Percentiles rank a stretch among this genome's conserved stretches.
These are phyloP conservation scores for Niveomyces coronatus DNA, from an alignment of 2,329 filamentous ascomycete species.

Conservation along the genomic window DNA sequence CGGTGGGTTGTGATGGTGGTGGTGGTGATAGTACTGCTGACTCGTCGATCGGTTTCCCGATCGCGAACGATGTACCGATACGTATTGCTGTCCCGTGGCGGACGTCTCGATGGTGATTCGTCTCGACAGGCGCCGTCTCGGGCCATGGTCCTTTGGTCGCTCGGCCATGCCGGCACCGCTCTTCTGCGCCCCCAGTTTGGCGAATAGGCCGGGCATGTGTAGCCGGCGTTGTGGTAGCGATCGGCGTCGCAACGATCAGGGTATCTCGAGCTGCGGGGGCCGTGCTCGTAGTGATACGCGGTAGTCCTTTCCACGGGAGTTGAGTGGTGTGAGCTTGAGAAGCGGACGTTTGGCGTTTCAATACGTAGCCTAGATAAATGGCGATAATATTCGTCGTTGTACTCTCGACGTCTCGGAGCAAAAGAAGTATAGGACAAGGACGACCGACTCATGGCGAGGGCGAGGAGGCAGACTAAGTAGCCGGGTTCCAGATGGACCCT, in stretches of 20 bases:
- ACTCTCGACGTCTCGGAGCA: background rate
- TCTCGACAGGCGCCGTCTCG: conserved; percentile 22
- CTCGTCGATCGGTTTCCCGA: conserved; percentile 18
- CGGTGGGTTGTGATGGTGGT: conserved; percentile 5
- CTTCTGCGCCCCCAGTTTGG: conserved; percentile 11
- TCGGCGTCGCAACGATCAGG: background rate
- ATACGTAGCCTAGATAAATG: conserved; percentile 2
- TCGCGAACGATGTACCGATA: conserved; percentile 29
- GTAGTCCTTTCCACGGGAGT: background rate
- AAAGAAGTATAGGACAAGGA: background rate
- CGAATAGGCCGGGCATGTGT: conserved; percentile 6
- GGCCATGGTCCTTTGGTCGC: conserved; percentile 1
- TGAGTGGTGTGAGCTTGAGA: background rate
- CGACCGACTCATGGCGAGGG: background rate
- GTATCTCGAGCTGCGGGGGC: background rate
- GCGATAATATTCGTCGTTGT: background rate
- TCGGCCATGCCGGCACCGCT: conserved; percentile 8
- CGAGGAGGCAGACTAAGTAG: conserved; percentile 2
- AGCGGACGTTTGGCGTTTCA: background rate
- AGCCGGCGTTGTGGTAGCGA: conserved; percentile 4
- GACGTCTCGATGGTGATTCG: conserved; percentile 27
- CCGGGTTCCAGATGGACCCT: background rate
- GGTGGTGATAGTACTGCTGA: conserved; percentile 20
- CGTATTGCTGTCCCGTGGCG: conserved; percentile 25
- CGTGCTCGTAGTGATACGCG: background rate